Evolutionary conservation across 441 rosid species (phyloP), one percentile per base, ranked within the genome.

Genomic region (Theobroma grandiflorum): DNA sequence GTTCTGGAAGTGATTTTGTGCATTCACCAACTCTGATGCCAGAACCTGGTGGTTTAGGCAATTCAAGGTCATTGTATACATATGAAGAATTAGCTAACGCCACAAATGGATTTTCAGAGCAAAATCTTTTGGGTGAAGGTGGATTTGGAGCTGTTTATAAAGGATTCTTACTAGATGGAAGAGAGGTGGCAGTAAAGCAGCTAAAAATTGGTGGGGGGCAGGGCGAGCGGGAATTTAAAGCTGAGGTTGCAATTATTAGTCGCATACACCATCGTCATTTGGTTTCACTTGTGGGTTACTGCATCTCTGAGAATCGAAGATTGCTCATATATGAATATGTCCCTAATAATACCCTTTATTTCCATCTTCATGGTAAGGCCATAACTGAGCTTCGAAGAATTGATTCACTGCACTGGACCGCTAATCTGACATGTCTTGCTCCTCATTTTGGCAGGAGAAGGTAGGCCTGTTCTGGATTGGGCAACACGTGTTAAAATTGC

Each of bases 171-270:
- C 93, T 87, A 67, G 92, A 91, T 86, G 98, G 93, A 50, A 89
- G 91, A 83, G 93, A 87, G 63, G 92, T 97, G 49, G 98, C 98
- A 62, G 95, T 97, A 47, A 97, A 95, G 85, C 96, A 95, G 81
- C 88, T 95, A 55, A 97, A 89, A 80, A 85, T 84, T 59, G 97
- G 95, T 33, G 92, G 98, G 22, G 94, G 91, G 62, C 99, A 95
- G 81, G 99, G 98, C n/a, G 98, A 94, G 70, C 85, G 95, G 73
- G 99, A 97, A 86, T 97, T 97, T 82, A 90, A 87, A 86, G 97
- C 97, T 59, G 98, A 97, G 86, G 95, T 95, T 84, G 98, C 90
- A 76, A 97, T 92, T 83, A 95, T 97, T 73, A 91, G 96, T 82
- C 94, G 95, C 37, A 87, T 97, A 26, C 99, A 97, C 83, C 99